phyloP scores from a whole-genome alignment of 768 basidiomycete species.

The Pulveroboletus ravenelii region DNA sequence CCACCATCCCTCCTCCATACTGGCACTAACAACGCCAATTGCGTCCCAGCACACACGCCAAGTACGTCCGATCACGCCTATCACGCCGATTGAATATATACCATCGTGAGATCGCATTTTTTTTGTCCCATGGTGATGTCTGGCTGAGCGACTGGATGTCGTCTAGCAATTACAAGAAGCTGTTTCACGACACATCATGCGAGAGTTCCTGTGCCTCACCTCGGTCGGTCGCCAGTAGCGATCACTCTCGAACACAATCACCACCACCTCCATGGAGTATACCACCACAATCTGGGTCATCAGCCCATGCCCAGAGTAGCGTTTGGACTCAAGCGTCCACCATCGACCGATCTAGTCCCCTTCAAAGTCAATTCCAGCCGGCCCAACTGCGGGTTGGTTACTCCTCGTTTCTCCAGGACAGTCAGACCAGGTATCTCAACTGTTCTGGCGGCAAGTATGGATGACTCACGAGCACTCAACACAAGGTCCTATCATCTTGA shows the following conservation, averaged over 20 bases:
- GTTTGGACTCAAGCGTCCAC: slow-evolving; percentile 27
- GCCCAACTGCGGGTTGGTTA: slow-evolving; percentile 52
- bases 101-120: slow-evolving; percentile 26
- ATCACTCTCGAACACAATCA: slow-evolving; percentile 45
- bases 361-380: slow-evolving; percentile 33
- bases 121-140: slow-evolving; percentile 1
- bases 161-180: slow-evolving; percentile 29
- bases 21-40: slow-evolving; percentile 11
- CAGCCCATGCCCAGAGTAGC: slow-evolving; percentile 19
- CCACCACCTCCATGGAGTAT: slow-evolving; percentile 41
- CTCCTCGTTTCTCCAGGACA: slow-evolving; percentile 53
- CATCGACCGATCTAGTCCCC: slow-evolving; percentile 31
- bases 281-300: slow-evolving; percentile 34
- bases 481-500: slow-evolving; percentile 72
- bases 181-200: slow-evolving; percentile 29
- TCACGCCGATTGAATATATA: slow-evolving; percentile 32
- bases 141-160: slow-evolving; percentile 10
- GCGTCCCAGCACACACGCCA: slow-evolving; percentile 25
- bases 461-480: slow-evolving; percentile 18
- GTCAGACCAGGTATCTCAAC: slow-evolving; percentile 46
- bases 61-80: slow-evolving; percentile 33
- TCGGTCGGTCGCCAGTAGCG: slow-evolving; percentile 37
- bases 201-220: slow-evolving; percentile 29
- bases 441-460: slow-evolving; percentile 6
- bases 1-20: background rate